These are phyloP conservation scores for Trichoderma parareesei DNA, from an alignment of 495 filamentous ascomycete species.

Conservation along the genomic window DNA sequence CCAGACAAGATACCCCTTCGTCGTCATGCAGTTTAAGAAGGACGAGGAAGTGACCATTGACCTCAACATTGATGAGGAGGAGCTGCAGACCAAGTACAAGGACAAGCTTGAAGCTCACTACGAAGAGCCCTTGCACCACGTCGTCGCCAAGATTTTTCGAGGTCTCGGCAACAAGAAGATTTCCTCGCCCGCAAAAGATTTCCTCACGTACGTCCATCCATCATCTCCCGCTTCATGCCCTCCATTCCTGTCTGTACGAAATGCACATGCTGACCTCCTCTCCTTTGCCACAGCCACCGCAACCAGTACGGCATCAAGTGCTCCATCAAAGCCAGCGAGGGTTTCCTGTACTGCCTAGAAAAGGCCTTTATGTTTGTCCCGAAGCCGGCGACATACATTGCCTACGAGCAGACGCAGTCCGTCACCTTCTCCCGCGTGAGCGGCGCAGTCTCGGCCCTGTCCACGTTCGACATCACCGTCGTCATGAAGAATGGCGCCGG, in stretches of 20 bases:
- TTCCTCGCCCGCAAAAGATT: conserved; percentile 87
- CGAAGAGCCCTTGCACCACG: conserved; percentile 82
- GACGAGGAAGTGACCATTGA: conserved; percentile 97
- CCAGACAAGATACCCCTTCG: conserved; percentile 95
- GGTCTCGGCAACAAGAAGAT: conserved; percentile 91
- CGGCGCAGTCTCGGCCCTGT: conserved; percentile 84
- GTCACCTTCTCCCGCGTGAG: conserved; percentile 95
- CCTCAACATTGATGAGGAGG: conserved; percentile 90
- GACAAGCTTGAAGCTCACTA: conserved; percentile 82
- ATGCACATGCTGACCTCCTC: conserved; percentile 9
- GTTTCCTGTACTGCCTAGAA: conserved; percentile 92
- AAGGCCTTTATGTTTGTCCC: conserved; percentile 99
- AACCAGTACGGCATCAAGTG: conserved; percentile 95
- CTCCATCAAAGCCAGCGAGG: conserved; percentile 98
- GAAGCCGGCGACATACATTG: conserved; percentile 93
- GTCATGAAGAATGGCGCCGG: conserved; percentile 66
- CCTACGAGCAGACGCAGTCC: conserved; percentile 78
- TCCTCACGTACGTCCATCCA: conserved; percentile 48
- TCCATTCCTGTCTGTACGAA: not conserved
- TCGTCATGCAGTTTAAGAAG: conserved; percentile 98
- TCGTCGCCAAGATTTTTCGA: conserved; percentile 89
- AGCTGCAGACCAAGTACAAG: conserved; percentile 76
- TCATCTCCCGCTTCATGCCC: not conserved
- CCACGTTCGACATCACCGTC: conserved; percentile 95
- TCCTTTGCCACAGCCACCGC: conserved; percentile 55